Percentiles rank a stretch among this genome's conserved stretches.
Evolutionary conservation across 805 yeast species (phyloP).

Genomic region (Candida nonsorbophila): DNA sequence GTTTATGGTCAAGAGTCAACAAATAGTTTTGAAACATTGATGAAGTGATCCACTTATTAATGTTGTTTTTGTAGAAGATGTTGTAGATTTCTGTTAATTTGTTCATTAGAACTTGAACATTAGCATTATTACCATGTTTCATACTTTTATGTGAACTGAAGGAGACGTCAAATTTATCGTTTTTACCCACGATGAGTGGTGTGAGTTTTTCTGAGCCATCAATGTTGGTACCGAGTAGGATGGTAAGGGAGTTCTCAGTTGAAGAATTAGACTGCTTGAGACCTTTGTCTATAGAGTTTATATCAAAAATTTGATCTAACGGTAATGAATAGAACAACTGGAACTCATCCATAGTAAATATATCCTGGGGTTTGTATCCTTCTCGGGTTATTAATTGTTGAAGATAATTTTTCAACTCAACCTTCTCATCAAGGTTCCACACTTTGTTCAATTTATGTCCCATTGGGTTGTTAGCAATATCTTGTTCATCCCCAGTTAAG

Average conservation of each 20-base stretch:
- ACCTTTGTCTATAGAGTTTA: constrained; percentile 39
- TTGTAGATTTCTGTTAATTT: constrained; percentile 49
- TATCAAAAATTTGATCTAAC: constrained; percentile 50
- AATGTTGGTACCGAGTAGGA: constrained; percentile 57
- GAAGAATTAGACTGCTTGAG: constrained; percentile 30
- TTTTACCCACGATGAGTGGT: constrained; percentile 57
- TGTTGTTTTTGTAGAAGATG: constrained; percentile 53
- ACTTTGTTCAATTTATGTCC: constrained; percentile 38
- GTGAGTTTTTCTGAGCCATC: constrained; percentile 60
- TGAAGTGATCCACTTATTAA: constrained; percentile 60
- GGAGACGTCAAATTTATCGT: constrained; percentile 39
- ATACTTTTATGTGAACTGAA: constrained; percentile 10
- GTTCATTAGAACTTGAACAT: constrained; percentile 13
- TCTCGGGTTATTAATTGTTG: constrained; percentile 19
- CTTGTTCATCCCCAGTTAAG: constrained; percentile 41
- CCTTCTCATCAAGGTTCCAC: constrained; percentile 58
- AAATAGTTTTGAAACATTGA: constrained; percentile 60
- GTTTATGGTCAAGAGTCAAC: constrained; percentile 53
- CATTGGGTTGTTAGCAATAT: constrained; percentile 26
- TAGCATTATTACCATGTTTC: constrained; percentile 1
- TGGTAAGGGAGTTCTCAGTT: constrained; percentile 42
- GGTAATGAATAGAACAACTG: constrained; percentile 57
- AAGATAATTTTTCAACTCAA: constrained; percentile 41
- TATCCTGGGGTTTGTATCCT: constrained; percentile 43
- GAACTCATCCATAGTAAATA: constrained; percentile 59